Base-by-base conservation (phyloP, 768 basidiomycete species). In the Hygrophorus pudorinus region DNA sequence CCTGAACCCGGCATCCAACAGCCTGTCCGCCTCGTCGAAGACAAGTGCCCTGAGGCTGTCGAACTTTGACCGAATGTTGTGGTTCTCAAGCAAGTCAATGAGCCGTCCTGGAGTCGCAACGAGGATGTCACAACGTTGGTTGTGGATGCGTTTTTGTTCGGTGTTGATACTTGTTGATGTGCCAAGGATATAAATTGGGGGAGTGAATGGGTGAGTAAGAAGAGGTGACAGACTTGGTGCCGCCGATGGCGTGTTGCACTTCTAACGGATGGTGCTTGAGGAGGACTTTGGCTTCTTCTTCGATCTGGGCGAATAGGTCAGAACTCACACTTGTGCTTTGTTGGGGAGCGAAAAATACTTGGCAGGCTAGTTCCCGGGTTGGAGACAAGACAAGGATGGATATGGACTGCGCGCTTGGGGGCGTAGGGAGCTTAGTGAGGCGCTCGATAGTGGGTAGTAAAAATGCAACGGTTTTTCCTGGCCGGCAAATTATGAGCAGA, bases 31-130 rank as follows among this genome's bases (percentile, higher is more conserved):
- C 60, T 86, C 84, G 55, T 86, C 84, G 49, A 83, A 64, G 2
- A 85, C 72, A 51, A 83, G 49, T 5, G 67, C 65, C 31, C 66
- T 59, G 5, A 78, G 59, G 21, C 58, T 49, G 4, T 49, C 30
- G 37, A 81, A 56, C 30, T 65, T 61, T 29, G 60, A 45, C 8
- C 48, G 49, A 41, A 77, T 56, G 35, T 54, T 41, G 18, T 63
- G 58, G n/a, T 53, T 51, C 31, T 70, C 69, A 33, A 86, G 60
- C 54, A 83, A 79, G 58, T 86, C 85, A 48, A 78, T 65, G 44
- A 87, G 65, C n/a, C 85, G 71, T 40, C 85, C 85, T 3, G 85
- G 85, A 2, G 85, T 86, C 8, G 81, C 81, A 29, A 85, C 73
- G 31, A 87, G 67, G 34, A 87, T 70, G 50, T 83, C 66, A 21